Evolutionary conservation across 306 rosid species (phyloP).

Genomic region (Vigna mungo): DNA sequence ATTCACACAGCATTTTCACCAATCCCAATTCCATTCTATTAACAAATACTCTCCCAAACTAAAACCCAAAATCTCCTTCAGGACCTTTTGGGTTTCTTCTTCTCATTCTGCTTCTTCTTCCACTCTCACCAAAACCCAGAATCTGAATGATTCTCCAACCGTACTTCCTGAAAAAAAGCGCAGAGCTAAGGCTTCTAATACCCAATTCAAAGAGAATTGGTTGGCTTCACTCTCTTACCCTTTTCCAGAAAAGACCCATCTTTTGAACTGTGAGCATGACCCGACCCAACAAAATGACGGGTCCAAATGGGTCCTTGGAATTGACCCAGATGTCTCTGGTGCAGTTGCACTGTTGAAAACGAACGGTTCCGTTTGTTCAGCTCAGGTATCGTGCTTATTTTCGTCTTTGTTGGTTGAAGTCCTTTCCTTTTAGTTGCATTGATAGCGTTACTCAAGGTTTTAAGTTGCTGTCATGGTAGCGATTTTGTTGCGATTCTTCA

Average conservation of each 20-base stretch:
- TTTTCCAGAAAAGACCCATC: slow-evolving; percentile 39
- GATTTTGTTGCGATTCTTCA: not conserved
- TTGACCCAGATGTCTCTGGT: slow-evolving; percentile 88
- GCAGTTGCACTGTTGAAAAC: slow-evolving; percentile 77
- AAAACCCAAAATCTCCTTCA: slow-evolving; percentile 47
- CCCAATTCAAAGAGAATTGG: slow-evolving; percentile 80
- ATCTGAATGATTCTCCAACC: slow-evolving; percentile 32
- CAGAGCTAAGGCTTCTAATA: slow-evolving; percentile 52
- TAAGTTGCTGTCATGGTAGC: not conserved
- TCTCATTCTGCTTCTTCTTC: slow-evolving; percentile 32
- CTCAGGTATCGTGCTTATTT: slow-evolving; percentile 61
- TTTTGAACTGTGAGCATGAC: slow-evolving; percentile 27
- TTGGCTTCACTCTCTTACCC: slow-evolving; percentile 79
- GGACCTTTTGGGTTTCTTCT: slow-evolving; percentile 47
- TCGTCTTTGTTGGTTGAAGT: slow-evolving; percentile 12
- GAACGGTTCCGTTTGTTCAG: slow-evolving; percentile 50
- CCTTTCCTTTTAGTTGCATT: not conserved
- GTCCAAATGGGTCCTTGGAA: slow-evolving; percentile 70
- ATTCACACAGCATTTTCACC: slow-evolving; percentile 36
- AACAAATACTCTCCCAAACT: slow-evolving; percentile 50
- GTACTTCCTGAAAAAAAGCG: slow-evolving; percentile 39
- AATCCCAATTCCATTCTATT: slow-evolving; percentile 44
- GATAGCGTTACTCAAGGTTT: not conserved
- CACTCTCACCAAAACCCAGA: slow-evolving; percentile 10
- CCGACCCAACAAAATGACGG: slow-evolving; percentile 36